A percentile compares a stretch with the other conserved stretches of the same genome.
These are phyloP conservation scores for Saturnispora halmiae DNA, from an alignment of 805 yeast genomes.

Conservation along the genomic window DNA sequence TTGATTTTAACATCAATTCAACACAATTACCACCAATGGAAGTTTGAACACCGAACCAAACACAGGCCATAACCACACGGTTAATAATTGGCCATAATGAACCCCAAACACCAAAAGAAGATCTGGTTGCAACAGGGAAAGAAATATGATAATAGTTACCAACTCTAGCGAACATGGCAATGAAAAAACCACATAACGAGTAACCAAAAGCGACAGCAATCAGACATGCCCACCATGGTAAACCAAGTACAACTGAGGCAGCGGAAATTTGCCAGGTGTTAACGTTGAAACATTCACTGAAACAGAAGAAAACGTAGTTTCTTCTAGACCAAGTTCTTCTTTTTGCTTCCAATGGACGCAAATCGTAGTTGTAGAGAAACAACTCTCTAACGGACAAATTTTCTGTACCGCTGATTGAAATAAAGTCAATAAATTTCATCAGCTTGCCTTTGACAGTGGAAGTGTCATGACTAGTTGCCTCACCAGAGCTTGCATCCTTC, in stretches of 20 bases:
- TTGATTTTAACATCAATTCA: constrained; percentile 27
- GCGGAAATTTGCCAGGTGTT: constrained; percentile 29
- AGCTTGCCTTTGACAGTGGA: constrained; percentile 1
- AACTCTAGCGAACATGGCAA: constrained; percentile 39
- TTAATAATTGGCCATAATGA: constrained; percentile 35
- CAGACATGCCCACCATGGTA: constrained; percentile 17
- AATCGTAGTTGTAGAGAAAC: constrained; percentile 39
- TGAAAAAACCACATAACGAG: constrained; percentile 28
- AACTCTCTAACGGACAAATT: constrained; percentile 45
- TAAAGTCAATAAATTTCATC: neutral
- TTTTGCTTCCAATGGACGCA: constrained; percentile 26
- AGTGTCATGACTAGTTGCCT: neutral
- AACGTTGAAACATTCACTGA: constrained; percentile 26
- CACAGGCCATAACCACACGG: constrained; percentile 36
- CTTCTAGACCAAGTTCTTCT: constrained; percentile 27
- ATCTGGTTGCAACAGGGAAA: constrained; percentile 36
- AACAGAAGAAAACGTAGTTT: constrained; percentile 15
- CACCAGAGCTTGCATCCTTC: constrained; percentile 2
- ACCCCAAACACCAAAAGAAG: constrained; percentile 40
- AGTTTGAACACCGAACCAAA: constrained; percentile 40
- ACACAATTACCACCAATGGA: constrained; percentile 40
- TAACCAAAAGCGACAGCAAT: constrained; percentile 17
- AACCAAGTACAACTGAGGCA: constrained; percentile 23
- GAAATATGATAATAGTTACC: constrained; percentile 45
- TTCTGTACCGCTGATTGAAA: constrained; percentile 22